phyloP scores from a whole-genome alignment of 1,284 basidiomycete genomes.

The Ceratobasidium sp. region DNA sequence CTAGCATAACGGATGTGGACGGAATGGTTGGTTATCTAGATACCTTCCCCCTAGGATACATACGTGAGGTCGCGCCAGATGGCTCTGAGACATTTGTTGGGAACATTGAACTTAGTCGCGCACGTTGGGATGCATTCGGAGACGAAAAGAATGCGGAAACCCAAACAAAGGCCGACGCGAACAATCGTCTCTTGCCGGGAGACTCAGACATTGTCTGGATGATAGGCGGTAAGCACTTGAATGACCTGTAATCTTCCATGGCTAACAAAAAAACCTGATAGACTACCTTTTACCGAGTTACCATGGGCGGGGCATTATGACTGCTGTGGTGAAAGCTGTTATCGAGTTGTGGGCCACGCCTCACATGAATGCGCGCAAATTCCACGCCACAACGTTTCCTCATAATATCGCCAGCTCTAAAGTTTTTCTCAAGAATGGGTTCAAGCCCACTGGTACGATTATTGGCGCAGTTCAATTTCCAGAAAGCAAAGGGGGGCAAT shows the following conservation, averaged over 20 bases:
- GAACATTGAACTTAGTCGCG: too few relatives aligned
- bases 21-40: not conserved
- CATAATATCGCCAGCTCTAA: constrained; percentile 63
- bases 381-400: constrained; percentile 56
- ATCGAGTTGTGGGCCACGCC: constrained; percentile 63
- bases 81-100: too few relatives aligned
- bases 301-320: constrained; percentile 71
- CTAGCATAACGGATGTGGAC: constrained; percentile 3
- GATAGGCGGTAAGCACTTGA: constrained; percentile 33
- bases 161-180: constrained; percentile 34
- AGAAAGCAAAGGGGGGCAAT: not conserved
- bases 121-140: too few relatives aligned
- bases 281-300: constrained; percentile 63
- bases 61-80: constrained; percentile 33
- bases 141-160: too few relatives aligned
- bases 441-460: constrained; percentile 48
- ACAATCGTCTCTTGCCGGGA: constrained; percentile 27
- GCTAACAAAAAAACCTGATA: constrained; percentile 42
- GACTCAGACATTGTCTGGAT: constrained; percentile 39
- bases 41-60: constrained; percentile 33
- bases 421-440: constrained; percentile 71
- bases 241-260: not conserved
- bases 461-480: not conserved
- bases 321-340: constrained; percentile 59
- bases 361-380: constrained; percentile 59